These are phyloP conservation scores for Sugiyamaella smithiae DNA, from an alignment of 805 yeast species.

Conservation along the genomic window DNA sequence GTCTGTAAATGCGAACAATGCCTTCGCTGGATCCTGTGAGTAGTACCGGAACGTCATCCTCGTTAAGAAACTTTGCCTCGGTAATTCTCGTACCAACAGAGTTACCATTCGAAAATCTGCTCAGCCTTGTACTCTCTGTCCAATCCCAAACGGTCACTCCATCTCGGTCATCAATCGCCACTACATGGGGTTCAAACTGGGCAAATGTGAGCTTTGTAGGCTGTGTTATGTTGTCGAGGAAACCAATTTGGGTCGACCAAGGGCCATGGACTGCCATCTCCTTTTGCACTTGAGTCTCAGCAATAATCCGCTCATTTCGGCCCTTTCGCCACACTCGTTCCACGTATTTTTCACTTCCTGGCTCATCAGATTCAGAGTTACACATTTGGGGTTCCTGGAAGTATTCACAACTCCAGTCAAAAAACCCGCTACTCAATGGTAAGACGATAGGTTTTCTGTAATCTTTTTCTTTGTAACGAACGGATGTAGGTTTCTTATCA, in stretches of 20 bases:
- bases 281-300: slow-evolving; percentile 88
- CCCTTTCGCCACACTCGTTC: slow-evolving; percentile 84
- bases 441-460: slow-evolving; percentile 25
- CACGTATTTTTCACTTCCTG: slow-evolving; percentile 83
- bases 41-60: slow-evolving; percentile 83
- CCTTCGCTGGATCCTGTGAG: slow-evolving; percentile 94
- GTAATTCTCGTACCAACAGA: slow-evolving; percentile 87
- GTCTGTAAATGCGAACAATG: slow-evolving; percentile 79
- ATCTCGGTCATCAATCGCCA: slow-evolving; percentile 80
- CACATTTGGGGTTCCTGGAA: slow-evolving; percentile 96
- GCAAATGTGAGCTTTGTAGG: slow-evolving; percentile 78
- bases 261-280: slow-evolving; percentile 76
- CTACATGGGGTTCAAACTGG: slow-evolving; percentile 83
- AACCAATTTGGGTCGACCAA: slow-evolving; percentile 66
- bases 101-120: slow-evolving; percentile 76
- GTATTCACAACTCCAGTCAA: slow-evolving; percentile 64
- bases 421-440: slow-evolving; percentile 37
- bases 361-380: slow-evolving; percentile 79
- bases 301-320: slow-evolving; percentile 81
- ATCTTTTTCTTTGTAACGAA: slow-evolving; percentile 27
- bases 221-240: slow-evolving; percentile 70
- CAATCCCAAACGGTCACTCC: slow-evolving; percentile 87
- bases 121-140: slow-evolving; percentile 55
- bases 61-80: slow-evolving; percentile 81
- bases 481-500: slow-evolving; percentile 32